Conservation (phyloP, 2,329 filamentous ascomycete genomes). For the Sporothrix globosa region DNA sequence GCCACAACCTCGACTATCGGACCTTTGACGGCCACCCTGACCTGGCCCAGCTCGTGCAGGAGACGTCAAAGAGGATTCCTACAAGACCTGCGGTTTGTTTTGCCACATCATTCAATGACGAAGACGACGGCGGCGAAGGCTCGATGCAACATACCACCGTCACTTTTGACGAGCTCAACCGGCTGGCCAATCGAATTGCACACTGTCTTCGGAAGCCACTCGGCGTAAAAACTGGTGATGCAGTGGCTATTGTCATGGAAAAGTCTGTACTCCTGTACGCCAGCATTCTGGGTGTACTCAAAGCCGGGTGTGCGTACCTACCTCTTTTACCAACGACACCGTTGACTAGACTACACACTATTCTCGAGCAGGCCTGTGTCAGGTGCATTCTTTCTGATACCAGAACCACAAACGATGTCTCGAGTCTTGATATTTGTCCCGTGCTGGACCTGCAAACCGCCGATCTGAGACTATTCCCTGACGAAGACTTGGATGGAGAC, state of each 20-base stretch:
- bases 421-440: neutral
- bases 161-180: conserved; percentile 68
- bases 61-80: conserved; percentile 53
- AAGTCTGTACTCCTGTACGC: conserved; percentile 75
- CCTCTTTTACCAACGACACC: conserved; percentile 77
- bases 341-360: conserved; percentile 59
- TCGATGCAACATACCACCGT: conserved; percentile 49
- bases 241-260: conserved; percentile 76
- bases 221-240: conserved; percentile 55
- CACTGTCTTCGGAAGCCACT: conserved; percentile 51
- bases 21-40: conserved; percentile 46
- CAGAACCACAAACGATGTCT: neutral
- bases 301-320: conserved; percentile 77
- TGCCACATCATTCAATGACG: conserved; percentile 50
- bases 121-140: conserved; percentile 28
- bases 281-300: conserved; percentile 72
- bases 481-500: conserved; percentile 40
- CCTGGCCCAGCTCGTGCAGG: conserved; percentile 59
- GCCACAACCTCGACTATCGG: conserved; percentile 50
- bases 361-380: conserved; percentile 64
- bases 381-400: conserved; percentile 47
- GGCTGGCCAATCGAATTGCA: conserved; percentile 65
- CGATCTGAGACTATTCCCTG: conserved; percentile 34
- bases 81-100: conserved; percentile 67
- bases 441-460: conserved; percentile 45